Evolutionary conservation across 495 filamentous ascomycete species (phyloP), one percentile per base, ranked within the genome.

Genomic region (Aspergillus wentii): DNA sequence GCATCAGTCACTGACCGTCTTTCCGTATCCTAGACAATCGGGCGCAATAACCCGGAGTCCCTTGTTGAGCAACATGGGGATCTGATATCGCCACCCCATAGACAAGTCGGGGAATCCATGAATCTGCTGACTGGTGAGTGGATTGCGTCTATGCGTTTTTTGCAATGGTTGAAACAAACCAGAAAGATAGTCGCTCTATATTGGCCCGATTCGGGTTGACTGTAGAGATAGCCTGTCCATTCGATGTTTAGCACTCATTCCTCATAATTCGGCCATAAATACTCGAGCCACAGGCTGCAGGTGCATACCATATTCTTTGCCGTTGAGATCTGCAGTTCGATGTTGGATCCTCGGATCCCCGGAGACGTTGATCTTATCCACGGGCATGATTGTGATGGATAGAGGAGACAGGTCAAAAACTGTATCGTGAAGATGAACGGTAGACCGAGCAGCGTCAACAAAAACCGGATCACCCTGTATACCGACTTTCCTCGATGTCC

Each of bases 21-120:
- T 65, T n/a, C 84, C 85, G 48, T 84, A 94, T 39, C 88, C 88
- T 31, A 94, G 75, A 62, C 86, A 75, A 54, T 94, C 86, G 3
- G 87, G 84, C 10, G 76, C 83, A 27, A 94, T 74, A 25, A 92
- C 82, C 26, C 80, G 72, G 31, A 88, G 69, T 7, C 80, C 80
- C 53, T 79, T 63, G 10, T 78, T 66, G 3, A 84, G 44, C n/a
- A 94, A 67, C 57, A 77, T 64, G 6, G 87, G 87, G 52, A 96
- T 88, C 57, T 94, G 85, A 61, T 82, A 79, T 36, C 88, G 78
- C 87, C 88, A 90, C 59, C 74, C 80, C 50, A 82, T 71, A 14
- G 75, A 76, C 17, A 85, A 46, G 57, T 90, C 84, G 2, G 85
- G 79, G 54, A 69, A 86, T 39, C 79, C 79, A 59, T 83, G 79